Evolutionary conservation across 441 rosid genomes (phyloP), one percentile per base, ranked within the genome.

Genomic region (Pelargonium australe): DNA sequence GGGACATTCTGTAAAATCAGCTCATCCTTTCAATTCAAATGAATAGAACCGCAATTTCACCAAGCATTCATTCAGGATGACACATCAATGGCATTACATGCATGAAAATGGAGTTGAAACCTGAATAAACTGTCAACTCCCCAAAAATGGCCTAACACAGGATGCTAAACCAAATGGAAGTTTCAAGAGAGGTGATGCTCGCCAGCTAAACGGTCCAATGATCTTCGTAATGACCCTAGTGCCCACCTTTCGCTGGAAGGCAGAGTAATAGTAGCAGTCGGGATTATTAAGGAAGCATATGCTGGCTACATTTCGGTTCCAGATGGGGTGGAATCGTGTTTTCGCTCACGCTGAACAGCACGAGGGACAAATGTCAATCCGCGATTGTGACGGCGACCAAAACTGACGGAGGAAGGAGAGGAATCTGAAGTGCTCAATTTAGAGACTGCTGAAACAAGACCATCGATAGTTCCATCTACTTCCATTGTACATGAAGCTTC

Each of bases 381-480:
- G 41, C 94, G 91, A 58, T 83, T 80, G 69, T 82, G 85, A 73
- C 90, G 87, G 3, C 82, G 90, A 62, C 99, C 99, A 51, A 94
- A 94, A 83, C 89, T 87, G 80, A 94, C 72, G 19, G 89, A 78
- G 0, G 86, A 79, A 68, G 97, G 98, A 83, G 91, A 69, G 63
- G 94, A 78, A 64, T 83, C 92, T 65, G 88, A 71, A 66, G 97
- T 94, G 77, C 85, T 85, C 79, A 94, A 77, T 44, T 79, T 86
- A 47, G 96, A 91, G 77, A 94, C 82, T 40, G 95, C 93, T 13
- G 92, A 91, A 72, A 91, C 88, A 67, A 91, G 95, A 76, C 84
- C 80, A 45, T 85, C 84, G 12, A 89, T 72, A 53, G 77, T 68
- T 79, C 85, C 85, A 28, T 89, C 97, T 19, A 86, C 86, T 67